Base-by-base conservation (phyloP, 1,284 basidiomycete species). In the Porodaedalea pini region DNA sequence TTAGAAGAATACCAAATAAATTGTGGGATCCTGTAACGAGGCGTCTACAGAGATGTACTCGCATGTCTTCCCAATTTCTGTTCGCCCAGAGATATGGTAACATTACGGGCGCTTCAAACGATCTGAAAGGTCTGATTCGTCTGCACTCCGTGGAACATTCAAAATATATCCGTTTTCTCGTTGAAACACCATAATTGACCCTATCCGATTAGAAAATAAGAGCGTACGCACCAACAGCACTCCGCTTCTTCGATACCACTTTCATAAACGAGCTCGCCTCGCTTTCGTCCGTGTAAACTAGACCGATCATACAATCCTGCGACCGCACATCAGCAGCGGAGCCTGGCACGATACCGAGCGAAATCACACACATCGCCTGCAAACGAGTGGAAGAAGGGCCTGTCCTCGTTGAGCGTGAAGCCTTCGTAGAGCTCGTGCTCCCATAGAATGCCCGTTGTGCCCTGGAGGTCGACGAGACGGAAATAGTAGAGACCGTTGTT, bases 331-430 rank as follows among this genome's bases (percentile, higher is more conserved):
- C 36, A 57, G 31, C 51, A 48, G 57, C 45, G 7, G 55, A 34
- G 32, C 62, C 41, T 63, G 56, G 21, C 19, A 47, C 13, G 10
- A 43, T 47, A 54, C 15, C 21, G 8, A 37, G 23, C 11, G 56
- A 25, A 49, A 10, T 23, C 32, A 23, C 17, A 73, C 68, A 96
- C 93, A 75, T 98, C 94, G 54, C 92, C 90, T 11, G 88, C 79
- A 71, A 98, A 98, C 2, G 93, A 88, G 74, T 98, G 93, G 70
- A 98, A 98, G 80, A 89, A 97, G 1, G 90, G 82, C 62, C 94
- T 80, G 69, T 98, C 96, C 68, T 90, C 82, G 67, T 85, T 80
- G 70, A 94, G 94, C 60, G 90, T 84, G 62, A 97, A 85, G 44
- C 86, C 86, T 37, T 90, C 82, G 64, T 95, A 97, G 2, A 98